These are phyloP conservation scores for Suaeda aralocaspica DNA, from an alignment of 148 eudicot species.

Conservation along the genomic window DNA sequence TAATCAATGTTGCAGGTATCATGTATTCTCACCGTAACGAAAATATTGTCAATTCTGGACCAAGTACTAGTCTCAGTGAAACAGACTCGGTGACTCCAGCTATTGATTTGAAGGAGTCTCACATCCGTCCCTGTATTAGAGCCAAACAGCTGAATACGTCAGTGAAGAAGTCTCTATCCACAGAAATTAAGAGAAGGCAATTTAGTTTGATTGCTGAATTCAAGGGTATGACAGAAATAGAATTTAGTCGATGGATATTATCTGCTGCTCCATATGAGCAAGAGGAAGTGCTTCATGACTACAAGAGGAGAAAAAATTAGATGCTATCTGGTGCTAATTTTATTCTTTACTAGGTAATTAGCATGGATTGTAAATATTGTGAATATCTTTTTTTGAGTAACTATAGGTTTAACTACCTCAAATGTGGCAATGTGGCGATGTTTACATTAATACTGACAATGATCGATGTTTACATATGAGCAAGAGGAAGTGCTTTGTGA, in stretches of 20 bases:
- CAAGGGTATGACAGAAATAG: constrained; percentile 53
- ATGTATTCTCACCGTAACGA: constrained; percentile 86
- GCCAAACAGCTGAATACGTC: constrained; percentile 23
- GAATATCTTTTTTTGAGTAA: neutral
- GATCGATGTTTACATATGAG: too few relatives aligned
- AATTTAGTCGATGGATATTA: constrained; percentile 63
- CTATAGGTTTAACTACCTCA: too few relatives aligned
- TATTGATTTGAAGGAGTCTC: constrained; percentile 23
- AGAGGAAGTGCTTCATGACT: constrained; percentile 51
- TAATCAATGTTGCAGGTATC: constrained; percentile 48
- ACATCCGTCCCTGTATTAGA: constrained; percentile 10
- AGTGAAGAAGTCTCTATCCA: constrained; percentile 23
- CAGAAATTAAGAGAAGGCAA: constrained; percentile 43
- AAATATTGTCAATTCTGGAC: constrained; percentile 61
- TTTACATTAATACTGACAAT: too few relatives aligned
- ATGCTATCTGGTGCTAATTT: neutral
- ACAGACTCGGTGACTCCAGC: constrained; percentile 2
- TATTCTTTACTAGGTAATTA: too few relatives aligned
- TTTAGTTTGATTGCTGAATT: constrained; percentile 47
- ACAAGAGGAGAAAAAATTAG: constrained; percentile 42
- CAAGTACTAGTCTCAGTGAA: constrained; percentile 23
- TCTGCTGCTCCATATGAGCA: constrained; percentile 50
- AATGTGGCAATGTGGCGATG: too few relatives aligned
- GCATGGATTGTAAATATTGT: neutral
- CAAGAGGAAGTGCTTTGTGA: constrained; percentile 50